Evolutionary conservation across 306 rosid species (phyloP).

Genomic region (Canavalia gladiata): DNA sequence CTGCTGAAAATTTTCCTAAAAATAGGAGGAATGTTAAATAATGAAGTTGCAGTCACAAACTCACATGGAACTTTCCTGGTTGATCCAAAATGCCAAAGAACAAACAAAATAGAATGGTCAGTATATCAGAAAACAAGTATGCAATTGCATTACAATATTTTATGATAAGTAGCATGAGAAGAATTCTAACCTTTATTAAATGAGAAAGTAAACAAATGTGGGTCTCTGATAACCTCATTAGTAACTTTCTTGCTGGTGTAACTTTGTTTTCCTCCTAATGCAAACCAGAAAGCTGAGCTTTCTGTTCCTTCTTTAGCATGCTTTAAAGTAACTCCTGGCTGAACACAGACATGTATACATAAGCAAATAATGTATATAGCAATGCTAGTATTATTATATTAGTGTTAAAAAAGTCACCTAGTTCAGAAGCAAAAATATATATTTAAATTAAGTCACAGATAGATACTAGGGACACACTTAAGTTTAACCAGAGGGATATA

Average conservation of each 20-base stretch:
- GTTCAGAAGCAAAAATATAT: background rate
- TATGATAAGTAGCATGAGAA: constrained; percentile 21
- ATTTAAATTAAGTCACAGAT: background rate
- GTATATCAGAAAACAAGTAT: constrained; percentile 44
- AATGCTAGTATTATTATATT: constrained; percentile 33
- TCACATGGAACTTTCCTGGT: constrained; percentile 93
- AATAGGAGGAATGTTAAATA: constrained; percentile 7
- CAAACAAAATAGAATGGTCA: constrained; percentile 52
- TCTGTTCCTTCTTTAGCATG: constrained; percentile 96
- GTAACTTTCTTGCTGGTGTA: constrained; percentile 73
- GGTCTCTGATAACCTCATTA: constrained; percentile 75
- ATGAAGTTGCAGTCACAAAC: constrained; percentile 45
- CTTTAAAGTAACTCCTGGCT: constrained; percentile 89
- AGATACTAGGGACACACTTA: constrained; percentile 17
- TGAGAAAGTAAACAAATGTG: constrained; percentile 81
- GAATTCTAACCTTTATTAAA: constrained; percentile 69
- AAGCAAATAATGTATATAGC: constrained; percentile 32
- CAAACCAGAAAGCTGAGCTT: constrained; percentile 91
- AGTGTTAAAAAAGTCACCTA: background rate
- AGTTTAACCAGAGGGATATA: constrained; percentile 18
- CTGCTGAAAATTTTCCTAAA: constrained; percentile 30
- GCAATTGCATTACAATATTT: constrained; percentile 18
- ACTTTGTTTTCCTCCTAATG: constrained; percentile 91
- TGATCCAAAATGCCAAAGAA: constrained; percentile 56
- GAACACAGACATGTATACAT: constrained; percentile 53